These are phyloP conservation scores for Dalbergia oliveri DNA, from an alignment of 306 rosid species.

Conservation along the genomic window DNA sequence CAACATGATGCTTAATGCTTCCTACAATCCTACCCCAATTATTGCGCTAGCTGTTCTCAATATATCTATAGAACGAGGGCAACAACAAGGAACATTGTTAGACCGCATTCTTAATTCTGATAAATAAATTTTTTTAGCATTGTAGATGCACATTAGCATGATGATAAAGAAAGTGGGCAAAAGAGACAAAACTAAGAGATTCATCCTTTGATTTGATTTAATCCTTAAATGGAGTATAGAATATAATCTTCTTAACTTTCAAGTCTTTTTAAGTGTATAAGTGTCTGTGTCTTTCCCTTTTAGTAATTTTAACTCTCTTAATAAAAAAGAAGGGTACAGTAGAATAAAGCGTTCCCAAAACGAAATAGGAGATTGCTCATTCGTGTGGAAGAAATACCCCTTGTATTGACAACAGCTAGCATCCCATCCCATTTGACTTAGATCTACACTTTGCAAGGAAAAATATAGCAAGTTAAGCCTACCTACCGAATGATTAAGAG, in stretches of 20 bases:
- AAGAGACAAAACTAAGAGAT: background rate
- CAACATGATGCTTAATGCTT: background rate
- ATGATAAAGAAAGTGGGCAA: background rate
- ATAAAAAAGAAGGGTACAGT: background rate
- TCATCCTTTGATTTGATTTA: background rate
- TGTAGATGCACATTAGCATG: background rate
- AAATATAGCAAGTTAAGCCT: background rate
- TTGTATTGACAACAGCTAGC: background rate
- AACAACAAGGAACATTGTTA: background rate
- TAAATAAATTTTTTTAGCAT: background rate
- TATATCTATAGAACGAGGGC: background rate
- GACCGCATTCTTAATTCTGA: background rate
- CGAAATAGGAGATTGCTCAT: background rate
- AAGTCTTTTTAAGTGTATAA: slow-evolving; percentile 52
- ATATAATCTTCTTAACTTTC: slow-evolving; percentile 46
- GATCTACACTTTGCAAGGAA: background rate
- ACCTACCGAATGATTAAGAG: background rate
- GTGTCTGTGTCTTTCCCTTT: slow-evolving; percentile 11
- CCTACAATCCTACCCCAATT: slow-evolving; percentile 10
- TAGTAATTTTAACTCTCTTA: slow-evolving; percentile 22
- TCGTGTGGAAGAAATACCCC: slow-evolving; percentile 17
- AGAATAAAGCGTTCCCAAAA: slow-evolving; percentile 38
- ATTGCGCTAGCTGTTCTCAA: slow-evolving; percentile 38
- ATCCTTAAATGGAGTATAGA: slow-evolving; percentile 20
- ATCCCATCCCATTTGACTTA: background rate